Conservation (phyloP, 495 filamentous ascomycete genomes). For the Annulohypoxylon nitens region DNA sequence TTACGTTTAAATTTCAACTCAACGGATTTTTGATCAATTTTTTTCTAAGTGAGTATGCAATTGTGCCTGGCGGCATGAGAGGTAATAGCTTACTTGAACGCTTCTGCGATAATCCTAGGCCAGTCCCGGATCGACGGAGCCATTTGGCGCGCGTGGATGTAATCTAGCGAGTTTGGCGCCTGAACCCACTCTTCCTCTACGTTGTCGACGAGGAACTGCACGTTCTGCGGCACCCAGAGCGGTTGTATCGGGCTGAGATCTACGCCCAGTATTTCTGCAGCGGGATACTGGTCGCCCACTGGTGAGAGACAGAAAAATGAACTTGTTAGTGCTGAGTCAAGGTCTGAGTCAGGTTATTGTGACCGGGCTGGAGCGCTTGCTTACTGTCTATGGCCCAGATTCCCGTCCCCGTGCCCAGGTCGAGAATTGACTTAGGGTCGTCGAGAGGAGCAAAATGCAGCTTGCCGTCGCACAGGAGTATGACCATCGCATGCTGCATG, state of each 20-base stretch:
- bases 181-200: constrained; percentile 66
- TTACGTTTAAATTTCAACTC: background rate
- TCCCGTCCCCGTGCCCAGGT: constrained; percentile 73
- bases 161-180: constrained; percentile 62
- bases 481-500: constrained; percentile 57
- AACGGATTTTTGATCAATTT: constrained; percentile 12
- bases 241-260: constrained; percentile 73
- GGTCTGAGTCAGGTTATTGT: background rate
- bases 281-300: constrained; percentile 65
- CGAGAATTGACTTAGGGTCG: constrained; percentile 64
- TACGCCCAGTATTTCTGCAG: constrained; percentile 65
- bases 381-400: constrained; percentile 72
- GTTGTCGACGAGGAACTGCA: constrained; percentile 70
- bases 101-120: constrained; percentile 54
- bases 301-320: constrained; percentile 21
- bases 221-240: constrained; percentile 64
- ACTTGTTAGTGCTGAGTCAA: constrained; percentile 24
- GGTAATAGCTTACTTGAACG: constrained; percentile 51
- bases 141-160: constrained; percentile 64
- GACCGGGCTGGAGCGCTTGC: constrained; percentile 16
- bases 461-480: constrained; percentile 57
- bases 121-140: constrained; percentile 64
- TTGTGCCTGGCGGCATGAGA: background rate
- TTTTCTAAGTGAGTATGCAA: background rate
- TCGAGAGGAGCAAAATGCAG: constrained; percentile 64